Conservation (phyloP, 179 eudicot genomes). For the Actinidia chinensis region DNA sequence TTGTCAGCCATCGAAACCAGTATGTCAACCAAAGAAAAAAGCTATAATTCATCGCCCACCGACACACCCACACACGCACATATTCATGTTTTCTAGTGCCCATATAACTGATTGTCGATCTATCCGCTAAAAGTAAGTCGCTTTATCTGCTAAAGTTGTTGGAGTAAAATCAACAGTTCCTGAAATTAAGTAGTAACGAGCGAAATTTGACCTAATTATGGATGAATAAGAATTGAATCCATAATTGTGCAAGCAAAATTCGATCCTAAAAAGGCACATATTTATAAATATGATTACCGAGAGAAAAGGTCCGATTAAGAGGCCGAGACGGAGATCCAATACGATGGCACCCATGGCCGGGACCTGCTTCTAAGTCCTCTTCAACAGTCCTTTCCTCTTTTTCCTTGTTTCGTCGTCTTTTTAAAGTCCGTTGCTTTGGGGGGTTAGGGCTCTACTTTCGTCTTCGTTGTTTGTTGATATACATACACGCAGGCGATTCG, state of each 20-base stretch:
- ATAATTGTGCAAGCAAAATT: too few species aligned
- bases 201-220: neutral
- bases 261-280: too few species aligned
- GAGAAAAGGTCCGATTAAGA: conserved; percentile 83
- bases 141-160: too few species aligned
- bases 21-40: too few species aligned
- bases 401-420: neutral
- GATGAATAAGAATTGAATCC: neutral
- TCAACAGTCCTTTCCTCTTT: conserved; percentile 32
- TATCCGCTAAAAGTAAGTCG: too few species aligned
- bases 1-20: too few species aligned
- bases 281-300: conserved; percentile 41
- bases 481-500: neutral
- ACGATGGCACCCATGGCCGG: conserved; percentile 89
- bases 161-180: too few species aligned
- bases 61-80: too few species aligned
- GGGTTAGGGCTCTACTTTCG: neutral
- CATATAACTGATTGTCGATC: too few species aligned
- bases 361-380: conserved; percentile 66
- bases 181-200: too few species aligned
- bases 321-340: conserved; percentile 90
- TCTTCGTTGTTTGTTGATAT: neutral
- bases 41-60: too few species aligned
- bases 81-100: too few species aligned
- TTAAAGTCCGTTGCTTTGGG: neutral